phyloP scores from a whole-genome alignment of 164 flowering plant species.

The Magnolia changhungtana region DNA sequence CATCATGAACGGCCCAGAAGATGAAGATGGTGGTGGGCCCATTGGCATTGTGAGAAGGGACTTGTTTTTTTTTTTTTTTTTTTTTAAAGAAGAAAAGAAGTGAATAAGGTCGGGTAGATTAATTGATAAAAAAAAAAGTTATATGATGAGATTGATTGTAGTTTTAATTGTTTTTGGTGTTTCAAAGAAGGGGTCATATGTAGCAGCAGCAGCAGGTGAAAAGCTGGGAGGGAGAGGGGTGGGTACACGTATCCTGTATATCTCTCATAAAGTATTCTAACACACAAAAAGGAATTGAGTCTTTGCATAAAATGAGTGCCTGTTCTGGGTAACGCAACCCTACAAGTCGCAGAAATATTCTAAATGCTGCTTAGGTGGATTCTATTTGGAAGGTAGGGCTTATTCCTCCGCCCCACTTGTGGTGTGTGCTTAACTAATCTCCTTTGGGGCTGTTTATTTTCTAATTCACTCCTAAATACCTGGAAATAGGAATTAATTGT shows the following conservation, averaged over 20 bases:
- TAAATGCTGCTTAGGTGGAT: too few relatives aligned
- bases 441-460: too few relatives aligned
- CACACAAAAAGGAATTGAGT: slow-evolving; percentile 14
- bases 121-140: slow-evolving; percentile 12
- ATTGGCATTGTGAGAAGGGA: slow-evolving; percentile 25
- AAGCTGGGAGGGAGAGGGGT: neutral
- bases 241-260: slow-evolving; percentile 12
- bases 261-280: slow-evolving; percentile 9
- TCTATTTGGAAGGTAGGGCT: too few relatives aligned
- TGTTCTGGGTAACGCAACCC: neutral
- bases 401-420: too few relatives aligned
- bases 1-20: neutral
- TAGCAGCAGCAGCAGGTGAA: neutral
- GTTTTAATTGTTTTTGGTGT: slow-evolving; percentile 7
- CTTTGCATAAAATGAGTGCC: neutral
- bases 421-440: too few relatives aligned
- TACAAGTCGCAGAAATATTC: too few relatives aligned
- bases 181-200: slow-evolving; percentile 9
- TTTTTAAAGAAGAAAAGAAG: slow-evolving; percentile 13
- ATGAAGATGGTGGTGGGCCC: slow-evolving; percentile 11
- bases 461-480: too few relatives aligned
- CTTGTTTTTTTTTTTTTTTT: neutral
- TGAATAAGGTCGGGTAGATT: slow-evolving; percentile 38
- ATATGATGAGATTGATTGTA: slow-evolving; percentile 23
- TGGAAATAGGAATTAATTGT: too few relatives aligned